These are phyloP conservation scores for Discostella pseudostelligera DNA, from an alignment of 108 stramenopile species.

Conservation along the genomic window DNA sequence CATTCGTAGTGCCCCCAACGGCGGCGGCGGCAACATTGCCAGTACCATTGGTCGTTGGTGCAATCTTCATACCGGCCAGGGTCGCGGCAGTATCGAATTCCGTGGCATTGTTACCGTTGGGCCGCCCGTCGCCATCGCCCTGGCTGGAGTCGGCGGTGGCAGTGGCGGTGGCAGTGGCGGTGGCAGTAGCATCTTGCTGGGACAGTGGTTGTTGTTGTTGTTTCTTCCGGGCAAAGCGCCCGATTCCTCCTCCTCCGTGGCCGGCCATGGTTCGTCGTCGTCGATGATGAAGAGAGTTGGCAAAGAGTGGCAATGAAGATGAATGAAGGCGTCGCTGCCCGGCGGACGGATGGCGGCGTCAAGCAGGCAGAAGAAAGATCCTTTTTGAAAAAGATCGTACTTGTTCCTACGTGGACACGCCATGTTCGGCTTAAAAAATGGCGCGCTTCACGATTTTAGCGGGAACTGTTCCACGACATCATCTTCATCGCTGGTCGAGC, in stretches of 20 bases:
- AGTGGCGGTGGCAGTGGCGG: neutral
- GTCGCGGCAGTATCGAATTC: neutral
- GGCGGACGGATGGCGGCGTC: too few relatives aligned
- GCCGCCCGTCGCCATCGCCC: neutral
- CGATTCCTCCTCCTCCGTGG: slow-evolving; percentile 8
- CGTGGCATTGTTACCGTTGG: neutral
- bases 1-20: neutral
- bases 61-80: neutral
- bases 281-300: neutral
- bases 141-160: neutral
- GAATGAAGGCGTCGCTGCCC: too few relatives aligned
- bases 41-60: neutral
- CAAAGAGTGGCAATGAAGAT: too few relatives aligned
- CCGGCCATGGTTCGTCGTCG: slow-evolving; percentile 1
- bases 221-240: slow-evolving; percentile 13
- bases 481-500: too few relatives aligned
- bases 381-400: too few relatives aligned
- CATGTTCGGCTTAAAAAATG: too few relatives aligned
- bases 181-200: neutral
- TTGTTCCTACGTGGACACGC: too few relatives aligned
- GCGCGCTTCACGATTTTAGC: too few relatives aligned
- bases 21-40: neutral
- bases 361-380: too few relatives aligned
- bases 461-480: too few relatives aligned
- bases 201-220: neutral